Percentiles rank a stretch among this genome's conserved stretches.
phyloP scores from a whole-genome alignment of 164 flowering plant genomes.

The Chimonanthus praecox region DNA sequence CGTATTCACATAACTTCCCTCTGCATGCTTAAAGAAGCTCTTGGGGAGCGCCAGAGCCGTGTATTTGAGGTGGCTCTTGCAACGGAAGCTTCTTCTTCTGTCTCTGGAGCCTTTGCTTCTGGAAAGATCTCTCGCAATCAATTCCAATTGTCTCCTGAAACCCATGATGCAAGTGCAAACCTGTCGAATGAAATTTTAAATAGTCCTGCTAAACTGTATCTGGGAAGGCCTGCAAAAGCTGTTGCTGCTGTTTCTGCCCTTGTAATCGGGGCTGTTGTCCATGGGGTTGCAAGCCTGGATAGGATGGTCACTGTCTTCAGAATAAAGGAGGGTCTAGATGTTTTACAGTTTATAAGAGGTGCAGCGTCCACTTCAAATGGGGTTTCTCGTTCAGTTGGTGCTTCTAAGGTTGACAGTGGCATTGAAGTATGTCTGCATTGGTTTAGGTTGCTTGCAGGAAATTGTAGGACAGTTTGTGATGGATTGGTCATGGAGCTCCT shows the following conservation, averaged over 20 bases:
- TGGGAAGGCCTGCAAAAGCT: slow-evolving; percentile 55
- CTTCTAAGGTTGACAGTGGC: slow-evolving; percentile 51
- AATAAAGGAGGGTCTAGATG: slow-evolving; percentile 81
- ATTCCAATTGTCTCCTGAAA: slow-evolving; percentile 65
- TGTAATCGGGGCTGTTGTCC: slow-evolving; percentile 68
- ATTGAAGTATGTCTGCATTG: slow-evolving; percentile 77
- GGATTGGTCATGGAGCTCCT: slow-evolving; percentile 78
- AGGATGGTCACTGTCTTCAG: slow-evolving; percentile 79
- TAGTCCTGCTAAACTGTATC: slow-evolving; percentile 37
- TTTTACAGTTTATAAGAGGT: slow-evolving; percentile 62
- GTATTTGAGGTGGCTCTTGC: slow-evolving; percentile 95
- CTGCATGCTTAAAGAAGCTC: slow-evolving; percentile 81
- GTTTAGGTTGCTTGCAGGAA: slow-evolving; percentile 95
- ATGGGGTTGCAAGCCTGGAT: slow-evolving; percentile 82
- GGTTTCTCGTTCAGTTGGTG: slow-evolving; percentile 56
- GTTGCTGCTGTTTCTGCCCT: slow-evolving; percentile 85
- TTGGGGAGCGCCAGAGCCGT: slow-evolving; percentile 92
- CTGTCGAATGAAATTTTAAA: slow-evolving; percentile 46
- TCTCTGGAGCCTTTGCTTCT: slow-evolving; percentile 56
- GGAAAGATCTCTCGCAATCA: slow-evolving; percentile 71
- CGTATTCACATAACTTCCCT: slow-evolving; percentile 67
- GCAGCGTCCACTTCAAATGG: slow-evolving; percentile 76
- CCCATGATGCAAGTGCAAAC: slow-evolving; percentile 51
- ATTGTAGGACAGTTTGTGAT: slow-evolving; percentile 74
- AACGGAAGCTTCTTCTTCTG: slow-evolving; percentile 71